phyloP scores from a whole-genome alignment of 345 rosid genomes.

The Lumnitzera littorea region DNA sequence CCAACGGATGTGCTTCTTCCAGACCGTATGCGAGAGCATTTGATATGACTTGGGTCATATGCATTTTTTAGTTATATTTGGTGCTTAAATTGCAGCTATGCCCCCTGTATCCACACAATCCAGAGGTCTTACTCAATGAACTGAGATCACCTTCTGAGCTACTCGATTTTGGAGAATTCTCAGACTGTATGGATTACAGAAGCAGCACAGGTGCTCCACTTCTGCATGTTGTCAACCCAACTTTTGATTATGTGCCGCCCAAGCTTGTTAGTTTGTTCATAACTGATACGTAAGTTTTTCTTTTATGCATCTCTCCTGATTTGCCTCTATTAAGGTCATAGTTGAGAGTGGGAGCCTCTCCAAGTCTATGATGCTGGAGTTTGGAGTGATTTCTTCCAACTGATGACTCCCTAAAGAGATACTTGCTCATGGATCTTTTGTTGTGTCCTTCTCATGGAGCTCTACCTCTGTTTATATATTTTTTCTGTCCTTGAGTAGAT shows the following conservation, averaged over 20 bases:
- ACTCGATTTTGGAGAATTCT: constrained; percentile 94
- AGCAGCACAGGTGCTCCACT: constrained; percentile 58
- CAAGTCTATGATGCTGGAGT: too few relatives aligned
- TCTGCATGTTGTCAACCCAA: constrained; percentile 91
- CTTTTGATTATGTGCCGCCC: constrained; percentile 94
- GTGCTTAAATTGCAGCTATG: constrained; percentile 56
- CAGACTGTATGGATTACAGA: constrained; percentile 88
- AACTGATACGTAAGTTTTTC: constrained; percentile 85
- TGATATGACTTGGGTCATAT: too few relatives aligned
- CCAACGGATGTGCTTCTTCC: too few relatives aligned
- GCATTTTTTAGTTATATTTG: neutral
- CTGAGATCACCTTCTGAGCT: constrained; percentile 95
- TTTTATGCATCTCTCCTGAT: neutral
- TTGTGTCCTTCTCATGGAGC: too few relatives aligned
- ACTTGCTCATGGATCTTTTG: too few relatives aligned
- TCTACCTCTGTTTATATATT: too few relatives aligned
- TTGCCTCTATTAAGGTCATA: neutral
- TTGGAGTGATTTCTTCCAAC: too few relatives aligned
- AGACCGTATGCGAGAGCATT: too few relatives aligned
- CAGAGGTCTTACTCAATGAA: constrained; percentile 86
- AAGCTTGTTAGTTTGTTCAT: constrained; percentile 93
- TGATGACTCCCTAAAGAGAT: too few relatives aligned
- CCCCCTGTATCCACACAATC: constrained; percentile 96
- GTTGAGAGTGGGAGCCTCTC: too few relatives aligned
- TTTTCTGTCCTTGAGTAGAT: too few relatives aligned